A percentile compares a stretch with the other conserved stretches of the same genome.
Conservation (phyloP, 2,329 filamentous ascomycete genomes). For the Pseudogymnoascus sp. region DNA sequence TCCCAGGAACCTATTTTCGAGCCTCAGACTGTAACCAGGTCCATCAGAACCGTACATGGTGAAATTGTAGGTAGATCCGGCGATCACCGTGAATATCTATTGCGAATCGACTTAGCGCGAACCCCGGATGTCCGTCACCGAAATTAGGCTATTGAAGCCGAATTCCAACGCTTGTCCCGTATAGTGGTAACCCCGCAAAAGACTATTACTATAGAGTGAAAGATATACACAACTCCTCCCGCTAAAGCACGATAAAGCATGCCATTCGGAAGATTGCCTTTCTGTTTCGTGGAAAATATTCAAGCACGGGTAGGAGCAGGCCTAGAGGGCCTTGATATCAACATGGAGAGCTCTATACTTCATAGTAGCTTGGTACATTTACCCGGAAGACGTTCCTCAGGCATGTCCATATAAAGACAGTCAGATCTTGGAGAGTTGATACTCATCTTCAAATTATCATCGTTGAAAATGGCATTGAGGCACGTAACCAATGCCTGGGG, state of each 20-base stretch:
- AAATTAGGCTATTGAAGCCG: background rate
- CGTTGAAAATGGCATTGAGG: background rate
- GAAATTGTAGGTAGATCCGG: background rate
- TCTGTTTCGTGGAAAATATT: constrained; percentile 7
- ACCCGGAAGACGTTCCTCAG: background rate
- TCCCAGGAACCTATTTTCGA: background rate
- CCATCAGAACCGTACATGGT: background rate
- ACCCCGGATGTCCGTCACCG: background rate
- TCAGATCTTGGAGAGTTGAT: background rate
- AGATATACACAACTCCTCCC: background rate
- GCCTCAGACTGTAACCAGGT: background rate
- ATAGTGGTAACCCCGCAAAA: background rate
- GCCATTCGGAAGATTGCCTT: background rate
- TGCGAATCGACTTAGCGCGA: background rate
- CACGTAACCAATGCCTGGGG: background rate
- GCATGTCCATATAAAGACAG: background rate
- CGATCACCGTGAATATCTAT: background rate
- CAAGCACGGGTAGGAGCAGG: background rate
- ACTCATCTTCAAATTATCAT: background rate
- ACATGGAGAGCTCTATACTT: background rate
- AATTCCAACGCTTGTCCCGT: background rate
- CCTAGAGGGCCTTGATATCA: background rate
- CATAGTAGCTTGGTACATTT: background rate
- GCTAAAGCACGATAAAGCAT: background rate
- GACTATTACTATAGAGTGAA: background rate